Evolutionary conservation across 1,284 basidiomycete genomes (phyloP), one percentile per base, ranked within the genome.

Genomic region (Vanrija sp.): DNA sequence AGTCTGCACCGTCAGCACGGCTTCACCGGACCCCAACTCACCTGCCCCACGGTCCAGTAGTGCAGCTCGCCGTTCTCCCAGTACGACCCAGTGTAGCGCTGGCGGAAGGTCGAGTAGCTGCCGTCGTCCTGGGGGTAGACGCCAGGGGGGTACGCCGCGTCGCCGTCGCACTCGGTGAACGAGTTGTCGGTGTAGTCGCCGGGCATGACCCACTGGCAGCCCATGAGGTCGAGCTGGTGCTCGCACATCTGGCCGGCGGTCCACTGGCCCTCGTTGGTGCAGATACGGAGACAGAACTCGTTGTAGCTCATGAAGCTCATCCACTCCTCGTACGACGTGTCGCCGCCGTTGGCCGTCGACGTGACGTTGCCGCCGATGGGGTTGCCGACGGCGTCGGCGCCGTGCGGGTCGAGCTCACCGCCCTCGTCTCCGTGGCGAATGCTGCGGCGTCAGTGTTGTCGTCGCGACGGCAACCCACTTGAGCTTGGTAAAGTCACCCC

Each of bases 321-420:
- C 19, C 18, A 50, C 53, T 49, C 79, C 64, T 80, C 69, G 74
- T 81, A 81, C 56, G 72, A 70, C 26, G 79, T 79, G 51, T 81
- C 80, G 42, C 64, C 50, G 19, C 79, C 79, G 18, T 75, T 74
- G 34, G 78, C 68, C 68, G 80, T 80, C 55, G 79, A 76, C 42
- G 80, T 81, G 52, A 81, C 80, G 65, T 81, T 80, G 43, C 80
- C 80, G 49, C 80, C 80, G 52, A 80, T 69, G 40, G 80, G 80
- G 76, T 82, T 82, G 48, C 80, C 80, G 64, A 73, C 65, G 62
- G 69, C 71, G 29, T 69, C 72, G 9, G 76, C 77, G 49, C 79
- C 79, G 69, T 80, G 78, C 14, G 80, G 78, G 70, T 80, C 79
- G 43, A 80, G 74, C 66, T 80, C 79, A 54, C 79, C 80, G 40